Base-by-base conservation (phyloP, 2,329 filamentous ascomycete genomes). In the Pyrenochaeta sp. region DNA sequence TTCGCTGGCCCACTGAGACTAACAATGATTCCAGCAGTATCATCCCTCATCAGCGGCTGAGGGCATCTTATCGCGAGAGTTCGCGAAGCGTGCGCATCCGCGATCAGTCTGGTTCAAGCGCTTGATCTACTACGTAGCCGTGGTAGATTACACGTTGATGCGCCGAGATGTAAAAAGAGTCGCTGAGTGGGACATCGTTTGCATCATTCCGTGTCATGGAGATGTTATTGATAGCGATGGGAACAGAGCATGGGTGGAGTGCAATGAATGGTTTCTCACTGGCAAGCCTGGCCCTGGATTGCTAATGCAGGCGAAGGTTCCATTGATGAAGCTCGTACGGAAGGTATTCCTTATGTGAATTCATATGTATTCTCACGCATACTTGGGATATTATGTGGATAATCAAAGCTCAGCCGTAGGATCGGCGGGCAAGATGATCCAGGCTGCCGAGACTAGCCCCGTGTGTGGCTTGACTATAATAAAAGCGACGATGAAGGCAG, bases 121-220 rank as follows among this genome's bases (percentile, higher is more conserved):
- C 2, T 39, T 65, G 6, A 56, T 65, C 0, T 67, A 60, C 32
- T 59, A 65, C 12, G 44, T 63, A 32, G 64, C 64, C 2, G 54
- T 40, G 5, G 58, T 67, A 3, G 56, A 65, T 1, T 61, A 61
- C 13, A 28, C 39, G 1, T 27, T 57, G 15, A 64, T 67, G 58
- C 55, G 58, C 5, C 56, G 64, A 19, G 59, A 67, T 40, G 59
- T 55, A 4, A 65, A 61, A 27, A 37, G 28, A 2, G 64, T 65
- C 1, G 62, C 59, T 9, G 55, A 63, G 24, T 67, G 62, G 62
- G 42, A 63, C 8, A 44, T 65, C 7, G 49, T 59, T n/a, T 52
- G 53, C 0, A 57, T 66, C 15, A 56, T 66, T 25, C 59, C 62
- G 3, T 66, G 62, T 25, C 62, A 66, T 19, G 59, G 64, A 13